Percentiles rank a stretch among this genome's conserved stretches.
Conservation (phyloP, 2,329 filamentous ascomycete genomes). For the Penicillium sp. region DNA sequence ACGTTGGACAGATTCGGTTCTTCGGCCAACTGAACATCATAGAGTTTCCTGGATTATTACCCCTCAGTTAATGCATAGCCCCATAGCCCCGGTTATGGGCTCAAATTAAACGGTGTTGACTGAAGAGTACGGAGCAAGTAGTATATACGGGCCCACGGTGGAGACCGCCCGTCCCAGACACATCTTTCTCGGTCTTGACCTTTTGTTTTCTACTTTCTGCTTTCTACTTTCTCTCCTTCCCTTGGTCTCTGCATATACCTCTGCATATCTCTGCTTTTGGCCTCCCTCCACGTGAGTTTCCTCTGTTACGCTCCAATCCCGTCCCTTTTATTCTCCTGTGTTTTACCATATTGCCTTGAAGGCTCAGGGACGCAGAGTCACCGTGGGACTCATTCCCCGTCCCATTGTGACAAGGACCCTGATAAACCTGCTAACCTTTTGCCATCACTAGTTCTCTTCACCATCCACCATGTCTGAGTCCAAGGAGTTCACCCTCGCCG, state of each 20-base stretch:
- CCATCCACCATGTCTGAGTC: conserved; percentile 49
- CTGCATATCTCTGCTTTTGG: not conserved
- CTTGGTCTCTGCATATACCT: not conserved
- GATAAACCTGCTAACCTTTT: not conserved
- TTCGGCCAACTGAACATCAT: not conserved
- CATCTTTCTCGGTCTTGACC: not conserved
- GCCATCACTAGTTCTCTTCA: conserved; percentile 1
- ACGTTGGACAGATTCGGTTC: not conserved
- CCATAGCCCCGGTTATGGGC: not conserved
- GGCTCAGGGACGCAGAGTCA: not conserved
- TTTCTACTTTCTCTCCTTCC: not conserved
- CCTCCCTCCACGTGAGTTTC: not conserved
- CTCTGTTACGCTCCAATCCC: not conserved
- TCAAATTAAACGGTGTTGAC: not conserved
- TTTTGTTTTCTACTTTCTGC: too few species aligned
- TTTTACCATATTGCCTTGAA: not conserved
- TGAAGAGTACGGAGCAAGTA: not conserved
- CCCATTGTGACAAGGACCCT: not conserved
- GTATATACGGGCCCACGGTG: not conserved
- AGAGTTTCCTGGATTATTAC: not conserved
- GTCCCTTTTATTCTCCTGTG: not conserved
- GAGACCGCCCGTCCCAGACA: not conserved
- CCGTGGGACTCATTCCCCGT: not conserved
- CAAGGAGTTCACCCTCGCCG: conserved; percentile 66
- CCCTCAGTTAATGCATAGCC: not conserved